Evolutionary conservation across 306 rosid genomes (phyloP).

Genomic region (Lathyrus sativus): DNA sequence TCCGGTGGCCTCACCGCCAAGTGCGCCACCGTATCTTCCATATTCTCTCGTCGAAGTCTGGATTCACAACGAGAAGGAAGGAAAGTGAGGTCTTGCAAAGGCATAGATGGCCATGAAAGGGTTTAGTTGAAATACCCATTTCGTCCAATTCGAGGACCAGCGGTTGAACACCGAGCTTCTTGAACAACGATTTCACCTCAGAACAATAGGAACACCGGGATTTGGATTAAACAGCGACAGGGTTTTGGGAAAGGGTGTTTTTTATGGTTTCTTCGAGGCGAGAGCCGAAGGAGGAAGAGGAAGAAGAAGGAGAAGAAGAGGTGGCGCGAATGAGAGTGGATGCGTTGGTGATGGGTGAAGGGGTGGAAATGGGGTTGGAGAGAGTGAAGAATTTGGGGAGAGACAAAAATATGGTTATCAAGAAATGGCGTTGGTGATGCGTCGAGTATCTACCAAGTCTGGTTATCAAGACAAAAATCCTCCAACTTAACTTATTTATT

Average conservation of each 20-base stretch:
- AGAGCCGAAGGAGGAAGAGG: constrained; percentile 86
- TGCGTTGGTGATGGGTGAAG: constrained; percentile 38
- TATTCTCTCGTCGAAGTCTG: too few relatives aligned
- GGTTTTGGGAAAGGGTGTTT: constrained; percentile 67
- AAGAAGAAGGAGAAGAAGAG: too few relatives aligned
- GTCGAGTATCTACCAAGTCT: too few relatives aligned
- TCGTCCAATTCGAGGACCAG: constrained; percentile 91
- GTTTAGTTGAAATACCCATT: constrained; percentile 54
- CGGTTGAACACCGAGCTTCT: constrained; percentile 67
- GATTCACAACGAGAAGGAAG: too few relatives aligned
- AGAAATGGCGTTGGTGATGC: too few relatives aligned
- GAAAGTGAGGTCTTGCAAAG: too few relatives aligned
- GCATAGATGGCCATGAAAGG: too few relatives aligned
- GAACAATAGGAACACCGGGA: constrained; percentile 90
- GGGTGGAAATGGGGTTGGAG: constrained; percentile 35
- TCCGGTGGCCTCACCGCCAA: too few relatives aligned
- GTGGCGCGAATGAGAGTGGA: constrained; percentile 56
- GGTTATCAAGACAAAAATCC: too few relatives aligned
- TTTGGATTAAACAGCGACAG: constrained; percentile 89
- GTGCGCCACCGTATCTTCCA: too few relatives aligned
- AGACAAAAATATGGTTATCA: too few relatives aligned
- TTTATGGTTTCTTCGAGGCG: constrained; percentile 86
- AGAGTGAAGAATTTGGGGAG: constrained; percentile 38
- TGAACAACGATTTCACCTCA: constrained; percentile 87
- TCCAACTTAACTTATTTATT: too few relatives aligned